A percentile compares a stretch with the other conserved stretches of the same genome.
These are phyloP conservation scores for Blastosporella zonata DNA, from an alignment of 1,284 basidiomycete species.

Conservation along the genomic window DNA sequence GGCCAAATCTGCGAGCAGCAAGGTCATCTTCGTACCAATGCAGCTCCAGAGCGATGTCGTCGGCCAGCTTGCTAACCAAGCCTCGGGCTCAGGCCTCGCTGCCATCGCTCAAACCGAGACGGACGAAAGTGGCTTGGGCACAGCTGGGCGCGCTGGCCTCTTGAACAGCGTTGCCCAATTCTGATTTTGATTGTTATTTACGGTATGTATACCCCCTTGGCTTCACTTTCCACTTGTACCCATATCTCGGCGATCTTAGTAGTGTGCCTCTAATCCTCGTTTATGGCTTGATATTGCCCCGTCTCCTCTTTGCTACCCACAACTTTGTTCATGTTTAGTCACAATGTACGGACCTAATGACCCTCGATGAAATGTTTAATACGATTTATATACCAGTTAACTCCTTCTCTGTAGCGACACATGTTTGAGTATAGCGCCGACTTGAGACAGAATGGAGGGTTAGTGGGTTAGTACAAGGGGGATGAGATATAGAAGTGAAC, in stretches of 20 bases:
- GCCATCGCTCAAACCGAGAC: conserved; percentile 38
- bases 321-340: too few species aligned
- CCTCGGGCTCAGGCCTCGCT: conserved; percentile 35
- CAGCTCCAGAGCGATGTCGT: conserved; percentile 75
- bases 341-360: too few species aligned
- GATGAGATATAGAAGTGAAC: too few species aligned
- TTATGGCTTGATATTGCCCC: neutral
- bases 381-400: too few species aligned
- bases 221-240: neutral
- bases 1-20: conserved; percentile 74
- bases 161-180: conserved; percentile 49
- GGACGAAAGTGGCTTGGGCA: conserved; percentile 40
- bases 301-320: neutral
- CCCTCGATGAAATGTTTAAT: too few species aligned
- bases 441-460: too few species aligned
- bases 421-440: too few species aligned
- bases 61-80: conserved; percentile 40
- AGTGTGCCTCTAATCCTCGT: neutral
- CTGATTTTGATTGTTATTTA: conserved; percentile 21
- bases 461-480: too few species aligned
- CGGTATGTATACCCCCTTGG: neutral
- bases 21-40: conserved; percentile 96
- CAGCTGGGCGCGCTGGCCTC: conserved; percentile 49
- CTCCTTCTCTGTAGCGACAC: too few species aligned
- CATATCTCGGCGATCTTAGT: neutral